A percentile compares a stretch with the other conserved stretches of the same genome.
Evolutionary conservation across 1,284 basidiomycete genomes (phyloP).

Genomic region (Albatrellus sp.): DNA sequence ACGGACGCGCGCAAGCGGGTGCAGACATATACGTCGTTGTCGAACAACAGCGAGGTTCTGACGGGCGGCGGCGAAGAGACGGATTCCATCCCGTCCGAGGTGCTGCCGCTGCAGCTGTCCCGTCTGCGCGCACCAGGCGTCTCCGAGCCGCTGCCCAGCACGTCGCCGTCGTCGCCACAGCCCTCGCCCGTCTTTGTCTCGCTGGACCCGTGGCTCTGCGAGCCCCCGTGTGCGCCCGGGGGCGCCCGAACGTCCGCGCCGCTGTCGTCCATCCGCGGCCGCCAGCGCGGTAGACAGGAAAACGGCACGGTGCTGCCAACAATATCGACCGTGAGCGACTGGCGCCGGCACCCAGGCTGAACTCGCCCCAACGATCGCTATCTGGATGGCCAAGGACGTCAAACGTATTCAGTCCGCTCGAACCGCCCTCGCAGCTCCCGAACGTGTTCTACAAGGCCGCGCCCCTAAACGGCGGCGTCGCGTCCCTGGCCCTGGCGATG

Average conservation of each 20-base stretch:
- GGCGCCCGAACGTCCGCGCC: background rate
- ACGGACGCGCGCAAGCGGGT: conserved; percentile 40
- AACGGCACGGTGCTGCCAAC: too few species aligned
- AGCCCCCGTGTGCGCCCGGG: background rate
- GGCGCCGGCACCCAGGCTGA: too few species aligned
- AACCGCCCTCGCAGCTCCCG: too few species aligned
- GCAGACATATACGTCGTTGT: conserved; percentile 31
- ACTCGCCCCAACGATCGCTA: too few species aligned
- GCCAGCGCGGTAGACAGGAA: background rate
- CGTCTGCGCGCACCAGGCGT: conserved; percentile 2
- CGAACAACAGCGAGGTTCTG: conserved; percentile 46
- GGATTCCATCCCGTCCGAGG: conserved; percentile 40
- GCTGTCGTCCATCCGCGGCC: background rate
- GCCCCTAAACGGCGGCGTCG: too few species aligned
- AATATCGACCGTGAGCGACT: too few species aligned
- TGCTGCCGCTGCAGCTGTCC: conserved; percentile 12
- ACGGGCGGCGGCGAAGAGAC: conserved; percentile 65
- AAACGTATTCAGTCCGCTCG: too few species aligned
- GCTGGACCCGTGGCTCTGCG: background rate
- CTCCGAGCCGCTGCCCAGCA: conserved; percentile 8
- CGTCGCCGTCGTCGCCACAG: conserved; percentile 8
- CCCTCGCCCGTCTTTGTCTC: background rate
- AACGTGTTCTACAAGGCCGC: too few species aligned
- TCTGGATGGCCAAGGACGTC: too few species aligned
- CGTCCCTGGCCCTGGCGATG: too few species aligned